phyloP scores from a whole-genome alignment of 495 filamentous ascomycete species.

The Saxophila tyrrhenica region DNA sequence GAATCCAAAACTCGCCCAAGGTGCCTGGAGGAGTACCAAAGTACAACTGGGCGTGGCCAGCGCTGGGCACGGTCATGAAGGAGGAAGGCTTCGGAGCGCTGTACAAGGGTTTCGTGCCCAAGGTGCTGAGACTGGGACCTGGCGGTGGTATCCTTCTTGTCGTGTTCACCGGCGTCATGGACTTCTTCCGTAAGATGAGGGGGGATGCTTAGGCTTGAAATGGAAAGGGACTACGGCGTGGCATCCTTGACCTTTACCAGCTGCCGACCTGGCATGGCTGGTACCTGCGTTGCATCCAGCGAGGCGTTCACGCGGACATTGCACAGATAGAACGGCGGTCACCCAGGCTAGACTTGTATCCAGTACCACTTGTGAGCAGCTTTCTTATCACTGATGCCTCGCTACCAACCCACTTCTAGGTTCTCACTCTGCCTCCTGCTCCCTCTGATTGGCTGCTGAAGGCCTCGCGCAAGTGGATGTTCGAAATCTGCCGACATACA shows the following conservation, averaged over 20 bases:
- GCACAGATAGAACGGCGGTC: too few species aligned
- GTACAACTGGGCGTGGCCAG: conserved; percentile 96
- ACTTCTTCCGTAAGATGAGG: conserved; percentile 63
- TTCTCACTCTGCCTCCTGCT: too few species aligned
- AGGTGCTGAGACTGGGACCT: conserved; percentile 79
- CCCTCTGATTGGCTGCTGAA: too few species aligned
- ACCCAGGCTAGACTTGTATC: too few species aligned
- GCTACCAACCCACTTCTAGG: too few species aligned
- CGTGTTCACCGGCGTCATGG: conserved; percentile 88
- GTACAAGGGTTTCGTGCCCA: conserved; percentile 96
- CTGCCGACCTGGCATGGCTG: background rate
- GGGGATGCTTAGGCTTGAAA: conserved; percentile 12
- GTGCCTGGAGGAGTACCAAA: conserved; percentile 69
- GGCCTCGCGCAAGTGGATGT: too few species aligned
- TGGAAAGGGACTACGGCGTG: background rate
- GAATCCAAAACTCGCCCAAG: conserved; percentile 86
- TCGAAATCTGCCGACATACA: too few species aligned
- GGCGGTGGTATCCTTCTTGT: conserved; percentile 87
- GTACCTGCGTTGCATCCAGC: background rate
- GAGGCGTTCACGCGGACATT: background rate
- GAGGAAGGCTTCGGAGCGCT: conserved; percentile 88
- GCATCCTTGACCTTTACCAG: background rate
- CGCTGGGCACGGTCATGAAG: conserved; percentile 70
- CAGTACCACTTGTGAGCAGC: too few species aligned
- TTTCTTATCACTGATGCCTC: too few species aligned